A percentile compares a stretch with the other conserved stretches of the same genome.
Conservation (phyloP, 495 filamentous ascomycete genomes). For the Apiosordaria backusii region DNA sequence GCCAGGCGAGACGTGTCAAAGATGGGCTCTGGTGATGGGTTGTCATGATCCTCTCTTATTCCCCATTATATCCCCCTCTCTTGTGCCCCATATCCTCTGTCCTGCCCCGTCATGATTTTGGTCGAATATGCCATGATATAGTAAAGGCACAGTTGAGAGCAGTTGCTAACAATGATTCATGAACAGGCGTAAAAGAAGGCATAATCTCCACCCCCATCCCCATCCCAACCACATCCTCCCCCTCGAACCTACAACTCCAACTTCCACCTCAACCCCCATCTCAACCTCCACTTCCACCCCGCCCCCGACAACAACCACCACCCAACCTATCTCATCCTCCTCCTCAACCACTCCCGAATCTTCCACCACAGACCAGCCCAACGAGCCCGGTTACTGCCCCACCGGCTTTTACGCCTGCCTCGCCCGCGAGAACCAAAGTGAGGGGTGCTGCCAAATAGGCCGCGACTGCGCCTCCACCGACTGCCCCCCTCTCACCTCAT, state of each 20-base stretch:
- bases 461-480: constrained; percentile 65
- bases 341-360: constrained; percentile 18
- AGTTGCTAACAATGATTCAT: constrained; percentile 36
- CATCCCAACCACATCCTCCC: constrained; percentile 32
- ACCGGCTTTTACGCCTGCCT: constrained; percentile 56
- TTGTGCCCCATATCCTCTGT: too few species aligned
- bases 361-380: background rate
- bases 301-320: constrained; percentile 42
- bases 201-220: constrained; percentile 25
- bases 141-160: too few species aligned
- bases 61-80: too few species aligned
- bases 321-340: constrained; percentile 38
- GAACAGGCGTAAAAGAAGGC: constrained; percentile 22
- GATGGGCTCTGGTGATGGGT: too few species aligned
- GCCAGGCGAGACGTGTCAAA: too few species aligned
- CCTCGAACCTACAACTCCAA: constrained; percentile 1
- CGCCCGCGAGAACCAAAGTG: constrained; percentile 38
- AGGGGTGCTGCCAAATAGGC: constrained; percentile 69
- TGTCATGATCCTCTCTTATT: too few species aligned
- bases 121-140: too few species aligned
- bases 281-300: constrained; percentile 28
- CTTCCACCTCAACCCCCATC: constrained; percentile 24
- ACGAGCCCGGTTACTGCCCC: constrained; percentile 45
- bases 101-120: too few species aligned
- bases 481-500: constrained; percentile 49